Percentiles rank a stretch among this genome's conserved stretches.
Evolutionary conservation across 805 yeast species (phyloP).

Genomic region (Myxozyma sirexii): DNA sequence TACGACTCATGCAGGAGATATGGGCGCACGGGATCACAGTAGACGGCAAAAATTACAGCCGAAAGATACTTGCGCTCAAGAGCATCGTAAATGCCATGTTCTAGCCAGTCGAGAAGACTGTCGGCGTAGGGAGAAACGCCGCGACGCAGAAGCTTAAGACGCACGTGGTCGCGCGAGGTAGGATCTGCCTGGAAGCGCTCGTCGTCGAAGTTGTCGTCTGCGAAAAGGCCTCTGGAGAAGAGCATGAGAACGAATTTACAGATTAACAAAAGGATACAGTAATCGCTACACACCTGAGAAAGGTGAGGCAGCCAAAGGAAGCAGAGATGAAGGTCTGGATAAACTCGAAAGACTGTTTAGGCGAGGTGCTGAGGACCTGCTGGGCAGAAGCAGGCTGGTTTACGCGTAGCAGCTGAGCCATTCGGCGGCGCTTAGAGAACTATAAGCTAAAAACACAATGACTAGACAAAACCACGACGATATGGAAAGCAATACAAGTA

Average conservation of each 20-base stretch:
- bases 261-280: background rate
- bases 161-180: slow-evolving; percentile 44
- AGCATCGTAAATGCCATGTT: slow-evolving; percentile 53
- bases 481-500: background rate
- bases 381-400: slow-evolving; percentile 10
- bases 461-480: background rate
- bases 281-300: slow-evolving; percentile 39
- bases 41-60: slow-evolving; percentile 52
- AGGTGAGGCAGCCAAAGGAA: slow-evolving; percentile 61
- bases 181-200: slow-evolving; percentile 46
- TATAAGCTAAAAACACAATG: background rate
- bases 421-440: background rate
- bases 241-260: slow-evolving; percentile 1
- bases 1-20: slow-evolving; percentile 54
- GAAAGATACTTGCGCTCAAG: slow-evolving; percentile 49
- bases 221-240: slow-evolving; percentile 53
- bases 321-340: slow-evolving; percentile 54
- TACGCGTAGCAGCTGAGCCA: slow-evolving; percentile 24
- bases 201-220: slow-evolving; percentile 57
- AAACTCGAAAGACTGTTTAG: slow-evolving; percentile 48
- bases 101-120: slow-evolving; percentile 56
- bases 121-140: slow-evolving; percentile 55
- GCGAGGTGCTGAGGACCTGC: slow-evolving; percentile 22
- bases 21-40: slow-evolving; percentile 50
- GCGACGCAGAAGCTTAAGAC: slow-evolving; percentile 52